Conservation (phyloP, 371 early-diverging fungal genomes). For the Apophysomyces sp. region DNA sequence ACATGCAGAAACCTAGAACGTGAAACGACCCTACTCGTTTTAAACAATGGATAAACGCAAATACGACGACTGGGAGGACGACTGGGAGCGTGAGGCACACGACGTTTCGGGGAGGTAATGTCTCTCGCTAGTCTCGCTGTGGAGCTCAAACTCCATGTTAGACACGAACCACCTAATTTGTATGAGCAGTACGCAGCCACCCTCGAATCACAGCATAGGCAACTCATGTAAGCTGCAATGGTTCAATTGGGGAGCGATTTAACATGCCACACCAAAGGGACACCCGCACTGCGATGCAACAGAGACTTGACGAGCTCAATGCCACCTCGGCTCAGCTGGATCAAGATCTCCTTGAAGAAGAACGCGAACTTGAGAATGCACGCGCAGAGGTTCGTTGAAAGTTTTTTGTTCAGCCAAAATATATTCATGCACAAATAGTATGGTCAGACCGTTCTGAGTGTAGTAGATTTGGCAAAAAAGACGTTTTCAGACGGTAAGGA, state of each 20-base stretch:
- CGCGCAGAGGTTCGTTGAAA: background rate
- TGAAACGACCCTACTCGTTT: background rate
- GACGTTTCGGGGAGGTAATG: background rate
- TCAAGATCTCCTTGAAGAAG: background rate
- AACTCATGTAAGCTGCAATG: constrained; percentile 2
- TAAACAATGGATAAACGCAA: background rate
- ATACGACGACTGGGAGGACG: background rate
- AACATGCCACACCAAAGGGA: background rate
- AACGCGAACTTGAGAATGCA: background rate
- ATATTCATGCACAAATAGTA: background rate
- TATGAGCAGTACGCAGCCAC: background rate
- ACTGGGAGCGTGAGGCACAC: background rate
- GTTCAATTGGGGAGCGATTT: background rate
- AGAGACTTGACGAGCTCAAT: background rate
- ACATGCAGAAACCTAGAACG: no score
- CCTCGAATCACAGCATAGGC: background rate
- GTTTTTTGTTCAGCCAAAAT: background rate
- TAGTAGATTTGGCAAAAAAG: background rate
- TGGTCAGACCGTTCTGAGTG: background rate
- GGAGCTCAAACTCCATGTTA: background rate
- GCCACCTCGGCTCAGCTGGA: background rate
- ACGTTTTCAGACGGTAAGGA: background rate
- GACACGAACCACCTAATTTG: background rate
- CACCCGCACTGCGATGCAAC: background rate
- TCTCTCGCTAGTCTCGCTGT: no score